Base-by-base conservation (phyloP, 305 asterid genomes). In the Fraxinus floribunda region DNA sequence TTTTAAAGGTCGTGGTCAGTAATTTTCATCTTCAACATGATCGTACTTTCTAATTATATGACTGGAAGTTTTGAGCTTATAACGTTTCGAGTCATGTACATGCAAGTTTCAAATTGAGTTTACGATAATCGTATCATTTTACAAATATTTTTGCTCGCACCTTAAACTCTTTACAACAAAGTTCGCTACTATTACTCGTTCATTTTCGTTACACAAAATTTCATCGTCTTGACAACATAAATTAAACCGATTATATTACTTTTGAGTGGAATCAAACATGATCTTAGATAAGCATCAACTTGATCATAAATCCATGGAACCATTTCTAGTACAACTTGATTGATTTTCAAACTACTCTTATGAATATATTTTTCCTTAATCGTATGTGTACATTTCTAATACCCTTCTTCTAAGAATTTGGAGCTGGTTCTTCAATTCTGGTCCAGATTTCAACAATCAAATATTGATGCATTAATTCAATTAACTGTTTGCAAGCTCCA, bases 401-500 rank as follows among this genome's bases (percentile, higher is more conserved):
- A 46, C 18, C 57, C 1, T 39, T 11, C 57, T 46, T 11, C 57
- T 46, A 46, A 46, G 57, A 46, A 13, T 46, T 46, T 46, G 57
- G 18, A 46, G 57, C 57, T 46, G 57, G 57, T 44, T 44, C 55
- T 44, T 44, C 55, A 44, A 44, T 44, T 11, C 55, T 44, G 55
- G 5, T 13, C 57, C 57, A 0, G 57, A 46, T 46, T 46, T 46
- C 57, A 46, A 13, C 6, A 13, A 13, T 46, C 57, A 13, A 46
- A 46, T 16, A 46, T 46, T 13, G 57, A 46, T 3, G 57, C 57
- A 52, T 52, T 0, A 46, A 3, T 46, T 60, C 30, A n/a, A 35
- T 18, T 30, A 79, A 68, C 75, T 34, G 29, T 74, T 35, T 3
- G 73, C 82, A 73, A 81, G 78, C 83, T 86, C 68, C 39, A 76